Evolutionary conservation across 768 basidiomycete genomes (phyloP).

Genomic region (Leucosporidium yakuticum): DNA sequence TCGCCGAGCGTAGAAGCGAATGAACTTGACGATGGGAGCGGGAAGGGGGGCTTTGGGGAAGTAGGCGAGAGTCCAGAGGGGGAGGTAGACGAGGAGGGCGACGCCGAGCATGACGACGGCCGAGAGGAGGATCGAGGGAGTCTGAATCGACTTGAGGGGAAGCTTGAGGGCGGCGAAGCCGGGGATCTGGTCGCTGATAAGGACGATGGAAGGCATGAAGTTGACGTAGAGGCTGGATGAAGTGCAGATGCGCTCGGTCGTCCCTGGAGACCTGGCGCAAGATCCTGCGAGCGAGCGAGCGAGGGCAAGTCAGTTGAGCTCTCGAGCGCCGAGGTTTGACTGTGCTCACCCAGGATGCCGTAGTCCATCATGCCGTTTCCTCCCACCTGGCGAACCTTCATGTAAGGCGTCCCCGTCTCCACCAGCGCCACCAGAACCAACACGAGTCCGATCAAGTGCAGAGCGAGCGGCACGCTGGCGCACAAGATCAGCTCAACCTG

Average conservation of each 20-base stretch:
- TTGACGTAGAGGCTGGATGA: background rate
- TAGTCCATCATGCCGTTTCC: slow-evolving; percentile 22
- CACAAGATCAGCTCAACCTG: slow-evolving; percentile 10
- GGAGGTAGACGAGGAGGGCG: slow-evolving; percentile 25
- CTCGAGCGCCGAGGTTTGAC: background rate
- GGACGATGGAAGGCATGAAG: slow-evolving; percentile 14
- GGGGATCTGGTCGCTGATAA: slow-evolving; percentile 15
- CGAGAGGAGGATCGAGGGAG: slow-evolving; percentile 20
- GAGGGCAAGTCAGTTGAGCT: background rate
- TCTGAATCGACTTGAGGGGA: slow-evolving; percentile 17
- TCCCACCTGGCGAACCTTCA: slow-evolving; percentile 1
- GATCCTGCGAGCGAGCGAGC: slow-evolving; percentile 14
- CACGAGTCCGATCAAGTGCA: slow-evolving; percentile 1
- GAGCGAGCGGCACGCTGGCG: slow-evolving; percentile 16
- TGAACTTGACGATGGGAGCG: slow-evolving; percentile 3
- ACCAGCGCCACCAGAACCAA: background rate
- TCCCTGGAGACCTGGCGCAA: slow-evolving; percentile 6
- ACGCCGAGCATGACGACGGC: slow-evolving; percentile 6
- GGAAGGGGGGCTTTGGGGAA: slow-evolving; percentile 19
- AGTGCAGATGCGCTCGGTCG: slow-evolving; percentile 4
- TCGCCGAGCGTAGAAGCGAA: slow-evolving; percentile 11
- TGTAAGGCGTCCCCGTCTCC: background rate
- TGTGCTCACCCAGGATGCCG: slow-evolving; percentile 19
- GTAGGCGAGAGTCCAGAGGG: slow-evolving; percentile 34
- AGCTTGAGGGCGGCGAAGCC: slow-evolving; percentile 23